Conservation (phyloP, 257 asterid species). For the Jaltomata sinuosa region DNA sequence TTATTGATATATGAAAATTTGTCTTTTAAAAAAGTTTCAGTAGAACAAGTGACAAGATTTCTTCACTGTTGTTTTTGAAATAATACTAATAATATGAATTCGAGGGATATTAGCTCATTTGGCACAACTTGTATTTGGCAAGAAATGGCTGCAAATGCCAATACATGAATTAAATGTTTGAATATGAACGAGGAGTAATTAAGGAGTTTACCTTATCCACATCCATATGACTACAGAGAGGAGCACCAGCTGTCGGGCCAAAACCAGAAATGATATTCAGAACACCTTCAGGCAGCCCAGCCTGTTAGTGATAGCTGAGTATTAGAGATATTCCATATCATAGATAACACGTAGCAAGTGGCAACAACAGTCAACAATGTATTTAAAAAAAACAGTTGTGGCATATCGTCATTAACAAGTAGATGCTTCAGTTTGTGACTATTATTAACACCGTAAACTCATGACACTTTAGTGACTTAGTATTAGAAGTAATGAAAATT, state of each 20-base stretch:
- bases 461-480: neutral
- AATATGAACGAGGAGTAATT: neutral
- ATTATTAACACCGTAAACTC: neutral
- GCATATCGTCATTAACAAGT: neutral
- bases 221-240: constrained; percentile 95
- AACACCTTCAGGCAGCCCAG: constrained; percentile 94
- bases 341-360: neutral
- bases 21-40: neutral
- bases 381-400: neutral
- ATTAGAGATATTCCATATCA: neutral
- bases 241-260: constrained; percentile 92
- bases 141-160: neutral
- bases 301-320: constrained; percentile 34
- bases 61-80: neutral
- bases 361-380: neutral
- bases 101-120: neutral
- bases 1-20: neutral
- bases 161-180: neutral
- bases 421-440: neutral
- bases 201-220: constrained; percentile 76
- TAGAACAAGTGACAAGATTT: neutral
- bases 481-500: neutral
- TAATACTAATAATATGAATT: neutral
- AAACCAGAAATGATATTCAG: constrained; percentile 81
- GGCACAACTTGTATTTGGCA: neutral